Evolutionary conservation across 805 yeast genomes (phyloP), one percentile per base, ranked within the genome.

Genomic region (Kurtzmaniella cleridarum): DNA sequence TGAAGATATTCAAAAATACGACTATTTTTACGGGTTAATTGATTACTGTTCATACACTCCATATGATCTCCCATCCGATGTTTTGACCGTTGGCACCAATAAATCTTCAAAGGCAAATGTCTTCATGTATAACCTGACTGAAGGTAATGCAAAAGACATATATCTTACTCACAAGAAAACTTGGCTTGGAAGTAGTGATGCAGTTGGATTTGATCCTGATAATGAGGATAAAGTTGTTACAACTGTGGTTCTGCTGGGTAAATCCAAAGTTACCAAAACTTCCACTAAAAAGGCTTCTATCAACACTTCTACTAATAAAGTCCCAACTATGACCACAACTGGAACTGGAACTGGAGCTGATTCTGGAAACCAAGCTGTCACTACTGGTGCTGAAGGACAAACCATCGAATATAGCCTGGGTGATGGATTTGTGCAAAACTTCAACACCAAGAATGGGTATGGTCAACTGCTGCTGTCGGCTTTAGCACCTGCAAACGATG

Each of bases 1-100:
- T 11, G 57, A 69, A 3, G 96, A 88, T 60, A 75, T 89, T 42
- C 52, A 69, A 43, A 67, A 83, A 41, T 76, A 81, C 37, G 96
- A 97, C n/a, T 90, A 89, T 67, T 82, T 76, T 66, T 87, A 79
- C 57, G 80, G 84, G 20, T 70, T 75, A 42, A 51, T 90, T 34
- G 69, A 79, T 51, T 71, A 74, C 33, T 69, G 87, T 28, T 67
- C 72, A 12, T 73, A 89, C 35, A 71, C 76, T 37, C 78, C 95
- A 54, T 84, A 85, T 61, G 87, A 75, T 52, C 76, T 88, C 28
- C 96, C 96, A 23, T 50, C 66, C 10, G 75, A 65, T 27, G 71
- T 80, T 23, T 49, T 51, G 31, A 45, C 46, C 34, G 46, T 55
- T 16, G 55, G 53, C 30, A 58, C 57, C 36, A 59, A 61, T 27